These are phyloP conservation scores for Phaeosphaeria sp. DNA, from an alignment of 2,329 filamentous ascomycete species.

Conservation along the genomic window DNA sequence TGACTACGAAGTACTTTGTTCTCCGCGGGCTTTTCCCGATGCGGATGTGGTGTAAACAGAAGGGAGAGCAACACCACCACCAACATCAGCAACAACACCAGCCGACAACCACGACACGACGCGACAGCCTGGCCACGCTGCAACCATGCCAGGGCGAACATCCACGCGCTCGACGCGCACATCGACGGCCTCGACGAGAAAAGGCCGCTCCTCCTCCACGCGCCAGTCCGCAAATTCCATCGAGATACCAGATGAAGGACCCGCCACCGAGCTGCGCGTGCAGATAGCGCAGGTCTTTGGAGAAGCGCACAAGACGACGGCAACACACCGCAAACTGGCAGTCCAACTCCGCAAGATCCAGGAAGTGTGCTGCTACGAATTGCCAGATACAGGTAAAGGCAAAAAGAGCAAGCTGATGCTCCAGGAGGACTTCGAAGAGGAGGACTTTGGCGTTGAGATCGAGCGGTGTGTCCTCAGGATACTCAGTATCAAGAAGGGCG, in stretches of 20 bases:
- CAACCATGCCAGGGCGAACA: conserved; percentile 56
- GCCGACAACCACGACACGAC: conserved; percentile 12
- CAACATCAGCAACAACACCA: conserved; percentile 20
- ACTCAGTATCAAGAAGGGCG: conserved; percentile 89
- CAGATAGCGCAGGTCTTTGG: conserved; percentile 68
- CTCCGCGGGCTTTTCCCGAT: conserved; percentile 7
- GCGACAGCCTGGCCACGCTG: conserved; percentile 10
- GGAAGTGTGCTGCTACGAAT: conserved; percentile 75
- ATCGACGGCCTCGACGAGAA: conserved; percentile 47
- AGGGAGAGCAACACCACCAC: conserved; percentile 2
- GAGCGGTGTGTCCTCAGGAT: conserved; percentile 81
- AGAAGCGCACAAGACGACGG: conserved; percentile 83
- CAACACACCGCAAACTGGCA: conserved; percentile 86
- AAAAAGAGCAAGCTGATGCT: conserved; percentile 50
- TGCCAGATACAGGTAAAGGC: conserved; percentile 57
- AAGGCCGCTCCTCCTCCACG: conserved; percentile 52
- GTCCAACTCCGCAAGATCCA: conserved; percentile 90
- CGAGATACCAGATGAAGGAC: conserved; percentile 73
- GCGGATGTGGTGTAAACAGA: conserved; percentile 9
- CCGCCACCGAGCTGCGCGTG: conserved; percentile 72
- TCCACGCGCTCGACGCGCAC: conserved; percentile 51
- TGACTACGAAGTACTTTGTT: too few relatives aligned
- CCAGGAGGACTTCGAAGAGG: conserved; percentile 75
- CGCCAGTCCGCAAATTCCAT: conserved; percentile 49
- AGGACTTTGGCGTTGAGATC: conserved; percentile 87